Conservation (phyloP, 306 rosid genomes). For the Rosa chinensis region DNA sequence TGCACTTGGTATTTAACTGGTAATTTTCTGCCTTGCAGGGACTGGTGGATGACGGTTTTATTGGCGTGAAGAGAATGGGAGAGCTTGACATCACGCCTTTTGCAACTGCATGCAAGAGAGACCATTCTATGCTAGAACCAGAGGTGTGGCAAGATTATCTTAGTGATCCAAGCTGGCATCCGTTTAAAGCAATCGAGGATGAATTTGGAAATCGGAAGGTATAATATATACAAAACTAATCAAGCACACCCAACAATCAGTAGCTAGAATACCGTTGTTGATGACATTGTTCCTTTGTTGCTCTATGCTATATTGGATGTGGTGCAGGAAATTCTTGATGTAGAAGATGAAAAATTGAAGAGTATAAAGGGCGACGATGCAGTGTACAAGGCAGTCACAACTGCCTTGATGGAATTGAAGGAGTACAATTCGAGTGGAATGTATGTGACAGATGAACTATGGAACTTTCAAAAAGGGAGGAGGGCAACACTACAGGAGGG, state of each 20-base stretch:
- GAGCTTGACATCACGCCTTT: constrained; percentile 59
- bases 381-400: constrained; percentile 38
- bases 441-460: constrained; percentile 43
- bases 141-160: constrained; percentile 52
- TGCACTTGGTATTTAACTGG: background rate
- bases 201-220: constrained; percentile 33
- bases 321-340: constrained; percentile 49
- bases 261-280: background rate
- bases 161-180: constrained; percentile 63
- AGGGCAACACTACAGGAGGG: constrained; percentile 58
- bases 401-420: constrained; percentile 56
- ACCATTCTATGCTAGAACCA: constrained; percentile 29
- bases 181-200: constrained; percentile 36
- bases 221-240: background rate
- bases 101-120: constrained; percentile 35
- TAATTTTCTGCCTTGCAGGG: constrained; percentile 27
- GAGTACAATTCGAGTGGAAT: constrained; percentile 70
- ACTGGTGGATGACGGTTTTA: constrained; percentile 25
- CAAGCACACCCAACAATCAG: background rate
- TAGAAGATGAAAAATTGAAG: constrained; percentile 49
- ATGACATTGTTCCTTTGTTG: background rate
- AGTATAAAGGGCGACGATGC: constrained; percentile 44
- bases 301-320: background rate
- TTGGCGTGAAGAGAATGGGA: constrained; percentile 56
- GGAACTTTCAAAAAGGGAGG: constrained; percentile 52